Conservation (phyloP, 108 stramenopile genomes). For the Cyclotella cryptica region DNA sequence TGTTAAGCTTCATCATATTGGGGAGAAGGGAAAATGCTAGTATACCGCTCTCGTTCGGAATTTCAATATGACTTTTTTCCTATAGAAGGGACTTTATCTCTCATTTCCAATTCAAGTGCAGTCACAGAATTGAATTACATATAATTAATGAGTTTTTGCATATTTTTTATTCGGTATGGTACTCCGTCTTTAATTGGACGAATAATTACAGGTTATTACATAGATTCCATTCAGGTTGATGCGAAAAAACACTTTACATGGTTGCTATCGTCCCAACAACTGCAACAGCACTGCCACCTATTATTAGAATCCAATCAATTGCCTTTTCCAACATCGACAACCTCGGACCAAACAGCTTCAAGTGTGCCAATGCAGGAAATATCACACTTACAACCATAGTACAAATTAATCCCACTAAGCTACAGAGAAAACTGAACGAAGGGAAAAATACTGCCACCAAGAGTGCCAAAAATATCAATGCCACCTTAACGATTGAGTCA, state of each 20-base stretch:
- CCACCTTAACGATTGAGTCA: slow-evolving; percentile 63
- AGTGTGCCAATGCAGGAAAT: slow-evolving; percentile 77
- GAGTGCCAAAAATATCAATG: slow-evolving; percentile 62
- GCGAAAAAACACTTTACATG: slow-evolving; percentile 1
- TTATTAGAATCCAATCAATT: slow-evolving; percentile 35
- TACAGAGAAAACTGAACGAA: slow-evolving; percentile 76
- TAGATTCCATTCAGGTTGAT: too few species aligned
- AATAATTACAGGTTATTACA: too few species aligned
- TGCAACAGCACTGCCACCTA: slow-evolving; percentile 59
- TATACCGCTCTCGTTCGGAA: too few species aligned
- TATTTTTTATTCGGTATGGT: too few species aligned
- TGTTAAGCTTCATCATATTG: too few species aligned
- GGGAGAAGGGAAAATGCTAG: too few species aligned
- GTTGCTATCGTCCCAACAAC: slow-evolving; percentile 67
- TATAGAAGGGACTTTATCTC: too few species aligned
- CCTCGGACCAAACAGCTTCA: slow-evolving; percentile 68
- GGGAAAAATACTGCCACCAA: slow-evolving; percentile 79
- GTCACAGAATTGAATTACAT: too few species aligned
- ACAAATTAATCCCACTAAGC: slow-evolving; percentile 83
- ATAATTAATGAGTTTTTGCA: too few species aligned
- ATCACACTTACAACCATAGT: slow-evolving; percentile 81
- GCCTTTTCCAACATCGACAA: slow-evolving; percentile 55
- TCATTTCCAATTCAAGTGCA: too few species aligned
- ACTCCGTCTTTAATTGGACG: too few species aligned
- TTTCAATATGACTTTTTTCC: too few species aligned